Percentiles rank a stretch among this genome's conserved stretches.
Evolutionary conservation across 768 basidiomycete genomes (phyloP).

Genomic region (Calocybe indica): DNA sequence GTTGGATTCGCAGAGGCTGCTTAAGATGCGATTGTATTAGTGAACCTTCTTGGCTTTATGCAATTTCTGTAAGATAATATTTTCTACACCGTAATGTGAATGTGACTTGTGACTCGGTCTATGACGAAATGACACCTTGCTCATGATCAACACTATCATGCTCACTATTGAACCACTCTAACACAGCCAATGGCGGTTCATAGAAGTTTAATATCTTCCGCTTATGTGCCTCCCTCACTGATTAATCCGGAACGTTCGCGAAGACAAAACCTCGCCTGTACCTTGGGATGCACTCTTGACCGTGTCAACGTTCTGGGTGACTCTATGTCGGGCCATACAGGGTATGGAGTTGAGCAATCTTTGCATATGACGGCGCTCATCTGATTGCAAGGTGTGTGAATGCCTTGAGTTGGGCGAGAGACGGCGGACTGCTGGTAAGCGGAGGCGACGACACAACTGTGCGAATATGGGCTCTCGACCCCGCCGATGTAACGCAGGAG

Average conservation of each 20-base stretch:
- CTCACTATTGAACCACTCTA: not conserved
- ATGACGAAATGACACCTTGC: too few species aligned
- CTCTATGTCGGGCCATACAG: constrained; percentile 55
- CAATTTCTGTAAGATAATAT: too few species aligned
- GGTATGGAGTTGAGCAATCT: constrained; percentile 32
- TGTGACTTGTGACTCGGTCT: too few species aligned
- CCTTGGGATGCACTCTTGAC: constrained; percentile 37
- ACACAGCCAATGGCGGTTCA: not conserved
- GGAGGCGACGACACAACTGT: constrained; percentile 75
- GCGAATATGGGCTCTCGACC: constrained; percentile 73
- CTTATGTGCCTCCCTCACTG: constrained; percentile 11
- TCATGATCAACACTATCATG: too few species aligned
- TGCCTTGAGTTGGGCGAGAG: constrained; percentile 66
- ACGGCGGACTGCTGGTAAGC: constrained; percentile 60
- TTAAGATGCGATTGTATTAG: constrained; percentile 9
- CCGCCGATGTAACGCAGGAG: constrained; percentile 31
- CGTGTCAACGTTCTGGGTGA: constrained; percentile 71
- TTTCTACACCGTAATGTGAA: too few species aligned
- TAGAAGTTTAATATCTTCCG: not conserved
- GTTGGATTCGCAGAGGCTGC: constrained; percentile 70
- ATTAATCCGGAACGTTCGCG: constrained; percentile 19
- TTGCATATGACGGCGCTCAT: not conserved
- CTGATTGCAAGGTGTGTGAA: constrained; percentile 58
- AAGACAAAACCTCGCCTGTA: constrained; percentile 17
- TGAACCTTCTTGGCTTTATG: too few species aligned